These are phyloP conservation scores for Tetrahymena borealis DNA, from an alignment of 73 alveolate genomes.

Conservation along the genomic window DNA sequence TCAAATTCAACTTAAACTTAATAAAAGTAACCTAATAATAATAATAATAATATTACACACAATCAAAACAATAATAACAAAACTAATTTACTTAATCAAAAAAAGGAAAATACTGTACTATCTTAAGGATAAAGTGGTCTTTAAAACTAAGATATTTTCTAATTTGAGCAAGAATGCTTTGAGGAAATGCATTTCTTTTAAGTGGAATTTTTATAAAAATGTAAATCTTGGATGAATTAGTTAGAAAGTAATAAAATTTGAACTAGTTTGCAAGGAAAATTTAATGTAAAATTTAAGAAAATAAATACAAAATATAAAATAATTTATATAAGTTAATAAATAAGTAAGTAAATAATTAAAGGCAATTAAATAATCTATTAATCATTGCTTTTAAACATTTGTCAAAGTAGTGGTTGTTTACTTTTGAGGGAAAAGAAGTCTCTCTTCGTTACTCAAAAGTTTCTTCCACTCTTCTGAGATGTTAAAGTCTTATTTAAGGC, in stretches of 20 bases:
- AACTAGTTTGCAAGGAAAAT: neutral
- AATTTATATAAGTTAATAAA: too few relatives aligned
- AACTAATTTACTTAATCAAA: neutral
- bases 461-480: constrained; percentile 13
- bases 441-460: constrained; percentile 12
- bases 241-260: neutral
- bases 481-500: constrained; percentile 2
- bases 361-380: too few relatives aligned
- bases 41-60: neutral
- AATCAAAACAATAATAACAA: neutral
- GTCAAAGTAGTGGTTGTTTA: neutral
- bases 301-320: too few relatives aligned
- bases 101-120: too few relatives aligned
- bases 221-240: neutral
- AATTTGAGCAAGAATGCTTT: neutral
- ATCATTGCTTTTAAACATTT: neutral
- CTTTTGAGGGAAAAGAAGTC: neutral
- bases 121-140: too few relatives aligned
- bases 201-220: neutral
- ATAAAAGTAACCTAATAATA: neutral
- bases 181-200: neutral
- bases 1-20: neutral
- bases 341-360: too few relatives aligned
- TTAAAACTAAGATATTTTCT: neutral
- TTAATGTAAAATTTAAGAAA: neutral